These are phyloP conservation scores for Neofusicoccum ribis DNA, from an alignment of 2,329 filamentous ascomycete genomes.

Conservation along the genomic window DNA sequence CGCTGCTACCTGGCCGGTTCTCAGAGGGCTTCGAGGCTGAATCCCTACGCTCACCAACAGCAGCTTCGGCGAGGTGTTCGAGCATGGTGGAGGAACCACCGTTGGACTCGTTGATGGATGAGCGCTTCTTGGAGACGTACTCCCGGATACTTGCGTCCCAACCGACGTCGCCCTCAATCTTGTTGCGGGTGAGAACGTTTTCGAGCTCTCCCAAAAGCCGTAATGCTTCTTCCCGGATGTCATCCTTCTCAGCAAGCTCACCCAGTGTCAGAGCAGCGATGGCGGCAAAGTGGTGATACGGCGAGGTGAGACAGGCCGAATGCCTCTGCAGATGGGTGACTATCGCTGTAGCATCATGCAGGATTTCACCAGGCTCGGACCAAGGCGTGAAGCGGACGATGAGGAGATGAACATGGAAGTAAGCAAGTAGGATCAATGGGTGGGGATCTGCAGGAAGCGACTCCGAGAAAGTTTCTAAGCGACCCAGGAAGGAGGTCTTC, in stretches of 20 bases:
- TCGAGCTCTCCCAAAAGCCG: conserved; percentile 39
- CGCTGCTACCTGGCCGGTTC: conserved; percentile 29
- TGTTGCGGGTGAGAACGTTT: conserved; percentile 34
- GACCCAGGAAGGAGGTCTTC: conserved; percentile 32
- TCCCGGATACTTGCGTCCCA: conserved; percentile 39
- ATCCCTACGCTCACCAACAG: conserved; percentile 26
- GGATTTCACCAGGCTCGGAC: conserved; percentile 29
- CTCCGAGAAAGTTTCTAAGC: conserved; percentile 33
- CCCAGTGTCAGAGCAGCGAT: conserved; percentile 37
- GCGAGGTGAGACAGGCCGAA: conserved; percentile 30
- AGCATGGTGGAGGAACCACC: conserved; percentile 38
- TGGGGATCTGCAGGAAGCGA: conserved; percentile 30
- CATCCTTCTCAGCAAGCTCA: conserved; percentile 36
- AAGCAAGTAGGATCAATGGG: conserved; percentile 35
- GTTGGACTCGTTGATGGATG: conserved; percentile 20
- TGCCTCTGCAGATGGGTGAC: conserved; percentile 28
- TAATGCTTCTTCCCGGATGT: conserved; percentile 38
- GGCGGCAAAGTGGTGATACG: conserved; percentile 38
- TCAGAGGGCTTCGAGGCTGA: conserved; percentile 2
- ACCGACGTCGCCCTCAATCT: conserved; percentile 30
- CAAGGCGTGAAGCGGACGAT: conserved; percentile 32
- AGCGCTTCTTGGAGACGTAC: conserved; percentile 26
- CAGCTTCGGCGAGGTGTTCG: conserved; percentile 40
- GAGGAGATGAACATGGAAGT: conserved; percentile 38
- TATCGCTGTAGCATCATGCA: conserved; percentile 32